Conservation (phyloP, 495 filamentous ascomycete species). For the Penicillium robsamsonii region DNA sequence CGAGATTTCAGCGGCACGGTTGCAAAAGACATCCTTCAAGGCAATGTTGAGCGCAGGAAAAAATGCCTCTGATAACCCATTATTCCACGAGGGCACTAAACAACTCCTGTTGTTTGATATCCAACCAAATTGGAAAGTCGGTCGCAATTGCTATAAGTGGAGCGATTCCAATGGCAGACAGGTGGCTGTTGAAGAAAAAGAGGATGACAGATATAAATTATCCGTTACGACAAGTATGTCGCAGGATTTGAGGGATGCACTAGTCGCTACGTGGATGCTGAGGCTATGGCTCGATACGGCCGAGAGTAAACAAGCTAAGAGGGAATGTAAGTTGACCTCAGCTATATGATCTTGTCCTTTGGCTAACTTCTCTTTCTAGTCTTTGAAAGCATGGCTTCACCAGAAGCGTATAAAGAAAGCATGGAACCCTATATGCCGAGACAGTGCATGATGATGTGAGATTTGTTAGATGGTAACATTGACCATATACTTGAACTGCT, state of each 20-base stretch:
- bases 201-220: slow-evolving; percentile 11
- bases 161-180: slow-evolving; percentile 8
- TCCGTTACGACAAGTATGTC: slow-evolving; percentile 6
- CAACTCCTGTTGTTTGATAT: slow-evolving; percentile 3
- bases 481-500: no score
- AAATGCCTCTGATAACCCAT: slow-evolving; percentile 10
- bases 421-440: slow-evolving; percentile 4
- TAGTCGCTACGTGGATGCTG: slow-evolving; percentile 18
- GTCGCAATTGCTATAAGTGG: slow-evolving; percentile 15
- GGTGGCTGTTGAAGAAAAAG: slow-evolving; percentile 12
- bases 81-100: slow-evolving; percentile 12
- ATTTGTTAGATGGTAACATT: neutral
- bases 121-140: slow-evolving; percentile 7
- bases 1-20: slow-evolving; percentile 10
- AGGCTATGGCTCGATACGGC: slow-evolving; percentile 21
- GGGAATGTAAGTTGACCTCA: slow-evolving; percentile 12
- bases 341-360: neutral
- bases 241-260: slow-evolving; percentile 16
- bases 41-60: slow-evolving; percentile 12
- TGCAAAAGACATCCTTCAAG: slow-evolving; percentile 16
- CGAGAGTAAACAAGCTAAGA: slow-evolving; percentile 18
- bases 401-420: neutral
- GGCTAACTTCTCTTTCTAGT: neutral
- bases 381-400: slow-evolving; percentile 1
- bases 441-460: slow-evolving; percentile 1